A percentile compares a stretch with the other conserved stretches of the same genome.
phyloP scores from a whole-genome alignment of 306 rosid genomes.

The Prunus mongolica region DNA sequence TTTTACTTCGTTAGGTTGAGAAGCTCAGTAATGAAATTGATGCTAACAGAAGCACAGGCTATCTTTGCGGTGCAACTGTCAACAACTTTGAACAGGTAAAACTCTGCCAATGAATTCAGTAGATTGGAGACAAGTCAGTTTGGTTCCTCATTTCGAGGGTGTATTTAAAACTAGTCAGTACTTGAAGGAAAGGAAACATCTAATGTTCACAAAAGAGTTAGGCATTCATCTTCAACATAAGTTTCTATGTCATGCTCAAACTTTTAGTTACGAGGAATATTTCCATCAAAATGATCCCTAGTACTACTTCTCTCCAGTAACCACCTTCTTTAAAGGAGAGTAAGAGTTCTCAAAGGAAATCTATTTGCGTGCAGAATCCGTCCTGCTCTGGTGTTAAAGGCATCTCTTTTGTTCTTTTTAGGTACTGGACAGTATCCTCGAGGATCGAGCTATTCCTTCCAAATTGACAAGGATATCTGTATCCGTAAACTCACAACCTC shows the following conservation, averaged over 20 bases:
- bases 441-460: conserved; percentile 51
- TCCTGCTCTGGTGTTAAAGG: conserved; percentile 4
- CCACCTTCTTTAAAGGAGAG: background rate
- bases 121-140: background rate
- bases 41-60: conserved; percentile 86
- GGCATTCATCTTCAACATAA: conserved; percentile 4
- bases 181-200: background rate
- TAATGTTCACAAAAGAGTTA: background rate
- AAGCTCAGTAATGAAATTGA: conserved; percentile 55
- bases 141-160: background rate
- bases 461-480: conserved; percentile 54
- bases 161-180: background rate
- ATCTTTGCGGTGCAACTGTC: conserved; percentile 73
- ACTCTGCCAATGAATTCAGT: background rate
- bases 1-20: conserved; percentile 52
- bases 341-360: conserved; percentile 9
- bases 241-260: background rate
- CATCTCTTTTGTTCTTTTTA: conserved; percentile 32
- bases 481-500: conserved; percentile 40
- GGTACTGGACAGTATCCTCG: conserved; percentile 69
- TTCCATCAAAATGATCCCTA: background rate
- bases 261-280: background rate
- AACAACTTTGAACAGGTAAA: conserved; percentile 79
- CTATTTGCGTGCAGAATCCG: background rate
- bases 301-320: background rate